Evolutionary conservation across 1,284 basidiomycete genomes (phyloP).

Genomic region (Sanguinoderma infundibulare): DNA sequence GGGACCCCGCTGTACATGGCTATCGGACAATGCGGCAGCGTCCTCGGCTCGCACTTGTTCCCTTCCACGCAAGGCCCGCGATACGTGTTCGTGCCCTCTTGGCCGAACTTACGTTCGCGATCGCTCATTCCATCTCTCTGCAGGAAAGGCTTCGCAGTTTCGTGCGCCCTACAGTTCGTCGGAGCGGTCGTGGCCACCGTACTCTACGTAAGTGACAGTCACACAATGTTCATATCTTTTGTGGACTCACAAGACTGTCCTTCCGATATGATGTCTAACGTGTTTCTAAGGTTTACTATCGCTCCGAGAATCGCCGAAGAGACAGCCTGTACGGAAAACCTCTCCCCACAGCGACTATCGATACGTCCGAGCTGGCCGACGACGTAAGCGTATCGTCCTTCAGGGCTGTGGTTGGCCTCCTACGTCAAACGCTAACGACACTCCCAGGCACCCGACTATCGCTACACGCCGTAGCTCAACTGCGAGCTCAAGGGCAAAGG

Average conservation of each 20-base stretch:
- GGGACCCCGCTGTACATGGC: conserved; percentile 78
- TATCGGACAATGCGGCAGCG: conserved; percentile 75
- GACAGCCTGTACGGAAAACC: conserved; percentile 61
- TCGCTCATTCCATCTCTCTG: neutral
- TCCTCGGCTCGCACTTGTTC: conserved; percentile 74
- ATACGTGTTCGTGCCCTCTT: too few species aligned
- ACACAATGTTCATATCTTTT: neutral
- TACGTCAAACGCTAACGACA: too few species aligned
- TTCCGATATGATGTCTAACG: too few species aligned
- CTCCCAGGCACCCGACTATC: too few species aligned
- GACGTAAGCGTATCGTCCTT: too few species aligned
- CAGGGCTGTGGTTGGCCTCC: too few species aligned
- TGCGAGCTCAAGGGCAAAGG: too few species aligned
- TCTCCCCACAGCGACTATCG: conserved; percentile 52
- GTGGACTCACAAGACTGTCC: neutral
- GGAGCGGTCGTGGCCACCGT: conserved; percentile 54
- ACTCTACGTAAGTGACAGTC: conserved; percentile 50
- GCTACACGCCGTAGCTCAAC: too few species aligned
- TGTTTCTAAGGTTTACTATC: conserved; percentile 63
- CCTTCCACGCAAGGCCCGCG: conserved; percentile 64
- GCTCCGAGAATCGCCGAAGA: conserved; percentile 60
- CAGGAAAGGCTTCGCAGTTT: conserved; percentile 71
- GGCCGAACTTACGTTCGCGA: conserved; percentile 27
- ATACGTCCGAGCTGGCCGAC: conserved; percentile 71
- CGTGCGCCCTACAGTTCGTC: conserved; percentile 60